Conservation (phyloP, 345 rosid genomes). For the Boechera retrofracta region DNA sequence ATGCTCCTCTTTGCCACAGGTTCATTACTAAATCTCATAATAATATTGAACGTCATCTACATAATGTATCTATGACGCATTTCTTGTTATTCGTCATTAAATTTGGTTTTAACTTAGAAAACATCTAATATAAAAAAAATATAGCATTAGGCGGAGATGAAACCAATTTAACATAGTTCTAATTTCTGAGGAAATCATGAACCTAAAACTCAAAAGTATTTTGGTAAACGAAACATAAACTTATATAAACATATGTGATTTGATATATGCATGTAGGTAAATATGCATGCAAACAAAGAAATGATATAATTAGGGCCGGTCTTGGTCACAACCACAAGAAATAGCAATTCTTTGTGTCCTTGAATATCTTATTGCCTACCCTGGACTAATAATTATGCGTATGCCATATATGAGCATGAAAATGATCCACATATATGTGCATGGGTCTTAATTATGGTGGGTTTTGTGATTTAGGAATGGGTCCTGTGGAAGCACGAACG, state of each 20-base stretch:
- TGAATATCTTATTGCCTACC: not conserved
- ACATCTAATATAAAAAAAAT: too few species aligned
- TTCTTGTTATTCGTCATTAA: not conserved
- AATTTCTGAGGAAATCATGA: not conserved
- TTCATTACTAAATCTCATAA: slow-evolving; percentile 22
- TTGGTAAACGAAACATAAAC: not conserved
- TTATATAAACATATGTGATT: not conserved
- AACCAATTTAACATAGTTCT: not conserved
- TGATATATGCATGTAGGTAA: too few species aligned
- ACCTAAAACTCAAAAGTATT: not conserved
- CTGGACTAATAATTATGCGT: not conserved
- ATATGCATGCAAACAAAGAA: not conserved
- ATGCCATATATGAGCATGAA: not conserved
- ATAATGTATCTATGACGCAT: not conserved
- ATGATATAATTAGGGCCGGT: not conserved
- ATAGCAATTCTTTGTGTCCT: not conserved
- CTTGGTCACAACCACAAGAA: not conserved
- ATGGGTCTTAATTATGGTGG: not conserved
- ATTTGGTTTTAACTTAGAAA: too few species aligned
- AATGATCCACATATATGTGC: not conserved
- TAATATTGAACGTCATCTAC: not conserved
- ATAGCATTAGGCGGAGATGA: too few species aligned
- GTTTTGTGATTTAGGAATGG: slow-evolving; percentile 25
- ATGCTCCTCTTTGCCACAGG: slow-evolving; percentile 42
- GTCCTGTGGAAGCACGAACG: slow-evolving; percentile 32